Percentiles rank a stretch among this genome's conserved stretches.
These are phyloP conservation scores for Neurospora cerealis DNA, from an alignment of 495 filamentous ascomycete species.

Conservation along the genomic window DNA sequence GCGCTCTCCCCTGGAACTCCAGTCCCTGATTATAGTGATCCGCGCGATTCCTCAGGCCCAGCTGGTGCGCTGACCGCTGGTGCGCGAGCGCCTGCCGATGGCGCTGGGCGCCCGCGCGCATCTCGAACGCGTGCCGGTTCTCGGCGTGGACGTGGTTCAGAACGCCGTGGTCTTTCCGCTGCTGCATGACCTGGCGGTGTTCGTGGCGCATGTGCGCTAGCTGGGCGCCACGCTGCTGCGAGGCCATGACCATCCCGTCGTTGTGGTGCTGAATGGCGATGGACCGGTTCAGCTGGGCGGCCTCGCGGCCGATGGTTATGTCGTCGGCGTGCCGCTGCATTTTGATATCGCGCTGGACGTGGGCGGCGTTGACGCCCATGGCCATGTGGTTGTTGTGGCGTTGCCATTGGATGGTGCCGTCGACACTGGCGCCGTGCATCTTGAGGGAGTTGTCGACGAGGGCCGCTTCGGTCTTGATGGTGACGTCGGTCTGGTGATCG, in stretches of 20 bases:
- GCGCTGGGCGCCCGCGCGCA: not conserved
- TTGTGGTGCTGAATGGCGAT: conserved; percentile 1
- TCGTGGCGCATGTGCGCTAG: conserved; percentile 5
- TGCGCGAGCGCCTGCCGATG: not conserved
- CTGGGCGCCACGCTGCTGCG: conserved; percentile 6
- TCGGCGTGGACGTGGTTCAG: conserved; percentile 1
- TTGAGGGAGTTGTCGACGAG: conserved; percentile 12
- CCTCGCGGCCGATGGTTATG: not conserved
- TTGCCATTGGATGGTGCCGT: conserved; percentile 11
- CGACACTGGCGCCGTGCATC: conserved; percentile 6
- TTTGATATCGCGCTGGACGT: not conserved
- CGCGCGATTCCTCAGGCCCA: not conserved
- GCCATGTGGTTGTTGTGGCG: conserved; percentile 8
- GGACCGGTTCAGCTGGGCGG: conserved; percentile 3
- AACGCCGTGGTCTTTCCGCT: not conserved
- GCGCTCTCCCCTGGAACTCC: not conserved
- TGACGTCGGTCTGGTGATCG: conserved; percentile 10
- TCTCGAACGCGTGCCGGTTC: not conserved
- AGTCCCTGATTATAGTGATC: not conserved
- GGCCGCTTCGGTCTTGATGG: conserved; percentile 7
- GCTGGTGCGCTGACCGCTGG: not conserved
- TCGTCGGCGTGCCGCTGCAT: not conserved
- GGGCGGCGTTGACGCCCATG: conserved; percentile 7
- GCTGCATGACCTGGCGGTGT: conserved; percentile 4
- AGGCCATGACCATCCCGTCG: not conserved